These are phyloP conservation scores for Themeda triandra DNA, from an alignment of 176 grass and related monocot species.

Conservation along the genomic window DNA sequence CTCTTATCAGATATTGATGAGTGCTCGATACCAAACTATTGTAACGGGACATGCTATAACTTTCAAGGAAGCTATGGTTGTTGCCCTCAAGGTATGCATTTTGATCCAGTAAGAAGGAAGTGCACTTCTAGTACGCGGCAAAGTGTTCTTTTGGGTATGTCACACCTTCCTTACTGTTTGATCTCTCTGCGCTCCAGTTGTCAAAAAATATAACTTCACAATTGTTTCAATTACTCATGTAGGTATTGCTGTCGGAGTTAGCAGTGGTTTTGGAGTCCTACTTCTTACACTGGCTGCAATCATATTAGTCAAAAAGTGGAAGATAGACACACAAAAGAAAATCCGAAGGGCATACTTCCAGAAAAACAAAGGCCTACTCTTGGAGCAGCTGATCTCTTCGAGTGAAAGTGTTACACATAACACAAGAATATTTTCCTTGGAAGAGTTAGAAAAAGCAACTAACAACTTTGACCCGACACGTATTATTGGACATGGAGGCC, in stretches of 20 bases:
- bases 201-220: conserved; percentile 14
- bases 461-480: conserved; percentile 33
- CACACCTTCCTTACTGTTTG: neutral
- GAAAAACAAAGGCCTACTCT: conserved; percentile 33
- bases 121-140: conserved; percentile 22
- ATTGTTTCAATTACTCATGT: neutral
- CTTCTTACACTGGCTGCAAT: conserved; percentile 7
- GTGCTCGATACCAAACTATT: conserved; percentile 21
- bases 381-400: conserved; percentile 25
- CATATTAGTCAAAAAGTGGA: conserved; percentile 15
- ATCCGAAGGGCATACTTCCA: conserved; percentile 30
- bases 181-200: neutral
- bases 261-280: conserved; percentile 37
- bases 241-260: conserved; percentile 31
- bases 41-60: conserved; percentile 17
- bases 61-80: conserved; percentile 22
- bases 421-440: conserved; percentile 50
- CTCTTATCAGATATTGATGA: conserved; percentile 44
- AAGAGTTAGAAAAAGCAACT: conserved; percentile 56
- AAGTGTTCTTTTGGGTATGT: conserved; percentile 27
- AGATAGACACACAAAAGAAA: conserved; percentile 22
- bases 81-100: neutral
- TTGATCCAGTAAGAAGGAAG: conserved; percentile 33
- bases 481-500: conserved; percentile 46
- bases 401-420: conserved; percentile 28